phyloP scores from a whole-genome alignment of 495 filamentous ascomycete genomes.

The Penicillium taxi region DNA sequence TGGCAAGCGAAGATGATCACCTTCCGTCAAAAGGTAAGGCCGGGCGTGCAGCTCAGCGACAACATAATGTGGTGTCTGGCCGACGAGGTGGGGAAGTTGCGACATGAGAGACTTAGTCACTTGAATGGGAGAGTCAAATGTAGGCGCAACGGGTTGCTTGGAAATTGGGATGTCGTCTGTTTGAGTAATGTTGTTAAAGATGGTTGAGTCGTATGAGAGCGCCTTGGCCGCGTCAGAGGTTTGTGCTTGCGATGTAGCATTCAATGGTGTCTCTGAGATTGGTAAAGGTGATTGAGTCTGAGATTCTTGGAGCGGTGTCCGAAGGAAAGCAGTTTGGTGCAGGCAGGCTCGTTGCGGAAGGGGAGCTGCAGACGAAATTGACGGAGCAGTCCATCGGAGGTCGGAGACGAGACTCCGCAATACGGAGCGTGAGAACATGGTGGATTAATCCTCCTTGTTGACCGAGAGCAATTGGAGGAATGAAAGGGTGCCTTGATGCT shows the following conservation, averaged over 20 bases:
- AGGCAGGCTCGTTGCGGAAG: slow-evolving; percentile 28
- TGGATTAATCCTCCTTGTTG: slow-evolving; percentile 8
- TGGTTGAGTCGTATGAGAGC: slow-evolving; percentile 7
- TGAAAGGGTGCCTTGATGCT: slow-evolving; percentile 9
- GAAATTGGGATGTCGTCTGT: slow-evolving; percentile 16
- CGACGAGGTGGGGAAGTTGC: slow-evolving; percentile 67
- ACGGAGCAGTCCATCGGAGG: slow-evolving; percentile 25
- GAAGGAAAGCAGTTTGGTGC: slow-evolving; percentile 18
- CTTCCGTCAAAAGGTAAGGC: slow-evolving; percentile 83
- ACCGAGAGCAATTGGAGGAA: slow-evolving; percentile 9
- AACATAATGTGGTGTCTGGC: slow-evolving; percentile 79
- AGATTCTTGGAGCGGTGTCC: slow-evolving; percentile 14
- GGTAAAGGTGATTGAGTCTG: slow-evolving; percentile 14
- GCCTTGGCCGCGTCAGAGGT: slow-evolving; percentile 10
- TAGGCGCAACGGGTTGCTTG: slow-evolving; percentile 32
- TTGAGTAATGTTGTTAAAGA: slow-evolving; percentile 8
- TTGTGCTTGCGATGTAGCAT: slow-evolving; percentile 25
- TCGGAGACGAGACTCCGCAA: slow-evolving; percentile 30
- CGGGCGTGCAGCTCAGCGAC: slow-evolving; percentile 76
- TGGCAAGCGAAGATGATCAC: slow-evolving; percentile 85
- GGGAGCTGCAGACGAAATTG: slow-evolving; percentile 30
- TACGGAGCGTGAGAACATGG: slow-evolving; percentile 38
- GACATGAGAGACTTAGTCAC: slow-evolving; percentile 51
- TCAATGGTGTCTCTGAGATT: slow-evolving; percentile 24
- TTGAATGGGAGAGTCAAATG: slow-evolving; percentile 30